Conservation (phyloP, 2,329 filamentous ascomycete species). For the Celoporthe dispersa region DNA sequence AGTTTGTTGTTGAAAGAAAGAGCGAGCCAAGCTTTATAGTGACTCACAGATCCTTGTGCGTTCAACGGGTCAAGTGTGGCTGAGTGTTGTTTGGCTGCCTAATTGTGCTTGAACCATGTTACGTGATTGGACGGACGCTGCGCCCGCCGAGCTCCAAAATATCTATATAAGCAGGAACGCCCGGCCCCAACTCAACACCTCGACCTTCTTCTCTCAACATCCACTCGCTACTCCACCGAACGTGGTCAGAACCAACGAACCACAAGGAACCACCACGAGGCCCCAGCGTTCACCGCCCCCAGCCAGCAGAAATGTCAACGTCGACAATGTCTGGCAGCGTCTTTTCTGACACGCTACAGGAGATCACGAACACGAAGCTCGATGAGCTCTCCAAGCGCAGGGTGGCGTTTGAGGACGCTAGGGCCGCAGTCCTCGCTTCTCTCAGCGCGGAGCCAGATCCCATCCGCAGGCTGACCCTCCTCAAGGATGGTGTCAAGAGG, state of each 20-base stretch:
- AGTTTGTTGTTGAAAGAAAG: not conserved
- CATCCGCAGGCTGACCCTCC: slow-evolving; percentile 38
- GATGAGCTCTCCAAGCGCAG: slow-evolving; percentile 48
- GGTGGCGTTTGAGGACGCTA: slow-evolving; percentile 42
- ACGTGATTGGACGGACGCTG: not conserved
- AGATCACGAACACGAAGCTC: slow-evolving; percentile 50
- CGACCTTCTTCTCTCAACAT: not conserved
- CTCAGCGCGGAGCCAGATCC: slow-evolving; percentile 35
- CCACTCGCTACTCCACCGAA: not conserved
- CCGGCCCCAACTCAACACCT: not conserved
- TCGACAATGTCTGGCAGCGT: slow-evolving; percentile 38
- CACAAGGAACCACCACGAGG: not conserved
- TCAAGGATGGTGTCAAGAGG: slow-evolving; percentile 43
- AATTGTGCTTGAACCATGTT: not conserved
- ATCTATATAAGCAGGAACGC: not conserved
- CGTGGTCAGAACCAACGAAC: not conserved
- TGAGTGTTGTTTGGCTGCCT: not conserved
- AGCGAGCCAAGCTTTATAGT: not conserved
- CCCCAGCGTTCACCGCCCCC: not conserved
- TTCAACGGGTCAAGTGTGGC: too few species aligned
- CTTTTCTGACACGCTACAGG: slow-evolving; percentile 48
- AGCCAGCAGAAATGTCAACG: not conserved
- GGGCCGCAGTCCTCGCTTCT: slow-evolving; percentile 37
- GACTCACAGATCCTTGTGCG: not conserved
- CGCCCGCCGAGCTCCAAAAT: not conserved